Evolutionary conservation across 2,329 filamentous ascomycete genomes (phyloP).

Genomic region (Taxawa tesnikishii): DNA sequence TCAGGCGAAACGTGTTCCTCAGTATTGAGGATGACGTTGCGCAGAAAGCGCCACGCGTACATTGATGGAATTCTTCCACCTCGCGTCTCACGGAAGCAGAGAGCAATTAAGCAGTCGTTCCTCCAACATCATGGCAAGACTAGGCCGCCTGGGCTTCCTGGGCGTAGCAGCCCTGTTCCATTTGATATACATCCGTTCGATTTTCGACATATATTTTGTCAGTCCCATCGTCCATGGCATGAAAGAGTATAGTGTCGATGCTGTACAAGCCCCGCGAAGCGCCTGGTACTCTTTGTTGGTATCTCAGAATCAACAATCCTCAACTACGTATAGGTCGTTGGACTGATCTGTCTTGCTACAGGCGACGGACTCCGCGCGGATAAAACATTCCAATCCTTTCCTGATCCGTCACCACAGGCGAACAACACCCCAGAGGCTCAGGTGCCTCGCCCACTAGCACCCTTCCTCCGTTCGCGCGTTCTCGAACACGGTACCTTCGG

Average conservation of each 20-base stretch:
- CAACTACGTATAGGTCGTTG: too few relatives aligned
- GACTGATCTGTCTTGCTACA: too few relatives aligned
- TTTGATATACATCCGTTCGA: constrained; percentile 83
- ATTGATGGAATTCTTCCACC: too few relatives aligned
- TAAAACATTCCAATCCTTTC: constrained; percentile 91
- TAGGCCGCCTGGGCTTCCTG: constrained; percentile 69
- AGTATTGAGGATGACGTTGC: too few relatives aligned
- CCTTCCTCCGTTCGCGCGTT: constrained; percentile 80
- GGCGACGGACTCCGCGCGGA: constrained; percentile 91
- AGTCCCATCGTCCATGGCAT: constrained; percentile 95
- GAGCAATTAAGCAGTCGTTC: not conserved
- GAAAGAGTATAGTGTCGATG: constrained; percentile 63
- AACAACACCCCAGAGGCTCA: constrained; percentile 49
- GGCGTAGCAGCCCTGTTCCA: constrained; percentile 86
- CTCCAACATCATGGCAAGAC: constrained; percentile 35
- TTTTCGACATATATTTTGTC: constrained; percentile 98
- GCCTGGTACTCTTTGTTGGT: constrained; percentile 90
- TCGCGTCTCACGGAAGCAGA: too few relatives aligned
- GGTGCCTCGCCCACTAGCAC: constrained; percentile 72
- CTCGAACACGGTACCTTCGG: constrained; percentile 89
- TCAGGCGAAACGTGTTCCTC: too few relatives aligned
- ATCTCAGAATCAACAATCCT: not conserved
- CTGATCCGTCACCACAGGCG: constrained; percentile 60
- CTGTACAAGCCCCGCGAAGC: constrained; percentile 65
- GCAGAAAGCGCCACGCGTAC: too few relatives aligned